These are phyloP conservation scores for Cymbopogon flexuosus DNA, from an alignment of 202 grass and related monocot species.

Conservation along the genomic window DNA sequence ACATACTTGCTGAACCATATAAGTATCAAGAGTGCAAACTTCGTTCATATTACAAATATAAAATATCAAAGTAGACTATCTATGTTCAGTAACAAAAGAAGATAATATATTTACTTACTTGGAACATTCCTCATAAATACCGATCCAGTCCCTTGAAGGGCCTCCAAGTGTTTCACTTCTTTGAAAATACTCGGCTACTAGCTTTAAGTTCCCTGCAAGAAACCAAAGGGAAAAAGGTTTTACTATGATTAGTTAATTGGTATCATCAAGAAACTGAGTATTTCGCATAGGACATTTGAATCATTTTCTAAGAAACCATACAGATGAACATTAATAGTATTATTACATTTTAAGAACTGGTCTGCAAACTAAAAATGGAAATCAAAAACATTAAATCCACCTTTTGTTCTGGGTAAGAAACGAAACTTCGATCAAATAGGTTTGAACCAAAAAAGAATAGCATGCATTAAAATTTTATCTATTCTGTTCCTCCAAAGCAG, in stretches of 20 bases:
- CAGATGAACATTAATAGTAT: not conserved
- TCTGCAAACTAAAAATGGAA: not conserved
- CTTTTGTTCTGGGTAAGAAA: conserved; percentile 9
- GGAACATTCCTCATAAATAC: conserved; percentile 96
- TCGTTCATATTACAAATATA: not conserved
- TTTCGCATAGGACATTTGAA: not conserved
- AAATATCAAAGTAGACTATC: conserved; percentile 3
- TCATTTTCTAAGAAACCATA: not conserved
- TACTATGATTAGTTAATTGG: not conserved
- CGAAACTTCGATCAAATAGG: not conserved
- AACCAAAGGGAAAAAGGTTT: conserved; percentile 4
- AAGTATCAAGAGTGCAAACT: not conserved
- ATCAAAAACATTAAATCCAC: not conserved
- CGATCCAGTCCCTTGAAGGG: conserved; percentile 86
- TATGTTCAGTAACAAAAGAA: not conserved
- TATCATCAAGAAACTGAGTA: not conserved
- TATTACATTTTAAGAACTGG: not conserved
- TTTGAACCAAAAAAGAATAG: conserved; percentile 17
- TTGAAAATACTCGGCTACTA: conserved; percentile 91
- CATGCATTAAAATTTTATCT: not conserved
- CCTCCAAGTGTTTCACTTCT: conserved; percentile 80
- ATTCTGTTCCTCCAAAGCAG: not conserved
- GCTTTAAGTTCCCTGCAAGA: conserved; percentile 70
- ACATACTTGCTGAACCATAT: not conserved
- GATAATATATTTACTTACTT: conserved; percentile 55